phyloP scores from a whole-genome alignment of 371 early-diverging fungal species.

The Mucor circinelloides region DNA sequence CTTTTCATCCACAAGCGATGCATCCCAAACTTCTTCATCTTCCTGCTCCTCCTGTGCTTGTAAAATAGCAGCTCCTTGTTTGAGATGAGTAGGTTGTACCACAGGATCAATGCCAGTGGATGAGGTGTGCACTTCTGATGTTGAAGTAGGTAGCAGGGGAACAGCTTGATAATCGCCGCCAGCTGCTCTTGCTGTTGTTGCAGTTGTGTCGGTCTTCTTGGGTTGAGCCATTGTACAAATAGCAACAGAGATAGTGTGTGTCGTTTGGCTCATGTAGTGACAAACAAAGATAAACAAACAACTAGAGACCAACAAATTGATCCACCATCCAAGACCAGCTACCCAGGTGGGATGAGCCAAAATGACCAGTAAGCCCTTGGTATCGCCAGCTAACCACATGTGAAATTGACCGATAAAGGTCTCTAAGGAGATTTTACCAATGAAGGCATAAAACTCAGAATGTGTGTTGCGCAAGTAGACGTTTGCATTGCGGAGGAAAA shows the following conservation, averaged over 20 bases:
- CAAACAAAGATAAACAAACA: constrained; percentile 61
- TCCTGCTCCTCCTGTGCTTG: not conserved
- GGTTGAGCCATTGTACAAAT: constrained; percentile 20
- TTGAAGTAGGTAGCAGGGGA: constrained; percentile 22
- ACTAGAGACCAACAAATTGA: constrained; percentile 54
- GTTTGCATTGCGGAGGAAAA: constrained; percentile 71
- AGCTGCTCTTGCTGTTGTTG: not conserved
- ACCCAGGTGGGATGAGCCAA: constrained; percentile 35
- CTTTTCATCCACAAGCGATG: constrained; percentile 2
- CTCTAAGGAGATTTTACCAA: constrained; percentile 73
- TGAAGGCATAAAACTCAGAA: constrained; percentile 55
- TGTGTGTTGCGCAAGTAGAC: constrained; percentile 50
- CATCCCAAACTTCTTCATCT: constrained; percentile 17
- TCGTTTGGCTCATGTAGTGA: constrained; percentile 53
- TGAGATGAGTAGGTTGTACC: not conserved
- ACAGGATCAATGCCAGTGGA: not conserved
- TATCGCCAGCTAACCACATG: constrained; percentile 77
- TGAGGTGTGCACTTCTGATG: not conserved
- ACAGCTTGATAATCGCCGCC: constrained; percentile 18
- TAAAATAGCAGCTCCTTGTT: not conserved
- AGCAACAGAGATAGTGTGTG: constrained; percentile 50
- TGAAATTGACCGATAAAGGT: constrained; percentile 83
- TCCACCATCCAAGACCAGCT: constrained; percentile 52
- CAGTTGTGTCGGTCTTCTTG: not conserved
- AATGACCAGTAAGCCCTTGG: constrained; percentile 64